Conservation (phyloP, 495 filamentous ascomycete species). For the Tetracladium marchalianum region DNA sequence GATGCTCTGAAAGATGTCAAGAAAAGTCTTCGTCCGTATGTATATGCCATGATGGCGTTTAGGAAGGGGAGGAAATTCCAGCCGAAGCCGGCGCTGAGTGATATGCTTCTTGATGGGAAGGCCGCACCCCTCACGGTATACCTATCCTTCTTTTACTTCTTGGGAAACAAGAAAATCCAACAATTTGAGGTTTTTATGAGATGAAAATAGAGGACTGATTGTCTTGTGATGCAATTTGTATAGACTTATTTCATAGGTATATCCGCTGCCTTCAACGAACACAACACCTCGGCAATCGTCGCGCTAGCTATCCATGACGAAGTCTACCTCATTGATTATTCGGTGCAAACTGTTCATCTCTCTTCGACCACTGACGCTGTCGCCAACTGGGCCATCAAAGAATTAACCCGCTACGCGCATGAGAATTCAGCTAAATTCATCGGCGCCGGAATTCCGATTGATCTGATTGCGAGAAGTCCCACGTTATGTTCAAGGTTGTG, state of each 20-base stretch:
- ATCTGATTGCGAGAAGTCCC: slow-evolving; percentile 42
- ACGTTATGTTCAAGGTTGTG: slow-evolving; percentile 64
- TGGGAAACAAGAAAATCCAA: too few relatives aligned
- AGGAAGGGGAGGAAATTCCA: slow-evolving; percentile 29
- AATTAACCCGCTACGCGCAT: slow-evolving; percentile 46
- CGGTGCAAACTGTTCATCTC: slow-evolving; percentile 43
- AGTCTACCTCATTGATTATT: slow-evolving; percentile 70
- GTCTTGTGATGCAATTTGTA: not conserved
- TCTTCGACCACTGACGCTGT: slow-evolving; percentile 31
- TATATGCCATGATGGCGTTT: slow-evolving; percentile 27
- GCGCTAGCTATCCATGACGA: slow-evolving; percentile 67
- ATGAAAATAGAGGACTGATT: slow-evolving; percentile 19
- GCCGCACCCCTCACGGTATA: slow-evolving; percentile 52
- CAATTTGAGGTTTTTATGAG: too few relatives aligned
- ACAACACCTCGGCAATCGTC: slow-evolving; percentile 37
- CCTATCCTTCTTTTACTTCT: not conserved
- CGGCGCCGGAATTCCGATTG: slow-evolving; percentile 48
- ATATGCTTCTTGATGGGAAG: slow-evolving; percentile 31
- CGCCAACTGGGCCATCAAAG: slow-evolving; percentile 41
- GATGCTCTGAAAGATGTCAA: too few relatives aligned
- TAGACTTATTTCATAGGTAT: slow-evolving; percentile 59
- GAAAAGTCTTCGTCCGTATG: slow-evolving; percentile 13
- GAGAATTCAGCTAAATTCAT: slow-evolving; percentile 58
- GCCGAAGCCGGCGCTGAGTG: slow-evolving; percentile 33
- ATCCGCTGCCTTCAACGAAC: slow-evolving; percentile 39